Evolutionary conservation across 768 basidiomycete genomes (phyloP).

Genomic region (Lepiota subincarnata): DNA sequence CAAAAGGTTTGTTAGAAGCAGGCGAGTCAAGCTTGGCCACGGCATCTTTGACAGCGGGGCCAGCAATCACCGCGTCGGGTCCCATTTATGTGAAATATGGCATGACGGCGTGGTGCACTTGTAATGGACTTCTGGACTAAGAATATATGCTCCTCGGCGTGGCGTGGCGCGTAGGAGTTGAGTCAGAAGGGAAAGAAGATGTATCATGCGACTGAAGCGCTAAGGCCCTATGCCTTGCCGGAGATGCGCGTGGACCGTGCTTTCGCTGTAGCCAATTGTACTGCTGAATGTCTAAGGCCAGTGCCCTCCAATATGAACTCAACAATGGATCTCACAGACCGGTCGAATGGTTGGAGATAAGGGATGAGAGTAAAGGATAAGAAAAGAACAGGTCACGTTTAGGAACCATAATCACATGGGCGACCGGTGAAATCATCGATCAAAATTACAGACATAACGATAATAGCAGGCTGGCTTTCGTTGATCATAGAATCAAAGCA

Average conservation of each 20-base stretch:
- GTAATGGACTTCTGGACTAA: neutral
- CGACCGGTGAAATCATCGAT: too few species aligned
- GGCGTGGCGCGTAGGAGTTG: neutral
- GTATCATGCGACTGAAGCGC: neutral
- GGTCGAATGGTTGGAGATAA: neutral
- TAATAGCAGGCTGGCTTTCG: neutral
- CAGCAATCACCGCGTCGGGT: neutral
- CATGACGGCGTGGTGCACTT: neutral
- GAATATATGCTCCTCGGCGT: neutral
- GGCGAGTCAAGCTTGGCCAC: neutral
- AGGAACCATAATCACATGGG: neutral
- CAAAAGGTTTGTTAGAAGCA: neutral
- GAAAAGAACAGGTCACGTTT: neutral
- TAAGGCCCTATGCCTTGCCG: too few species aligned
- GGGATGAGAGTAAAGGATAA: neutral
- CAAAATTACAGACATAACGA: too few species aligned
- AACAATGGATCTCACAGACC: neutral
- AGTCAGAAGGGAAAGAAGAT: neutral
- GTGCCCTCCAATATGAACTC: neutral
- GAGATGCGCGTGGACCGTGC: too few species aligned
- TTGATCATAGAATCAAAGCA: constrained; percentile 8
- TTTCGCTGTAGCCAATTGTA: too few species aligned
- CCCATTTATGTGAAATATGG: neutral
- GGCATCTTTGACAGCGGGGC: neutral
- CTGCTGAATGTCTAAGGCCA: too few species aligned